These are phyloP conservation scores for Salix brachista DNA, from an alignment of 345 rosid genomes.

Conservation along the genomic window DNA sequence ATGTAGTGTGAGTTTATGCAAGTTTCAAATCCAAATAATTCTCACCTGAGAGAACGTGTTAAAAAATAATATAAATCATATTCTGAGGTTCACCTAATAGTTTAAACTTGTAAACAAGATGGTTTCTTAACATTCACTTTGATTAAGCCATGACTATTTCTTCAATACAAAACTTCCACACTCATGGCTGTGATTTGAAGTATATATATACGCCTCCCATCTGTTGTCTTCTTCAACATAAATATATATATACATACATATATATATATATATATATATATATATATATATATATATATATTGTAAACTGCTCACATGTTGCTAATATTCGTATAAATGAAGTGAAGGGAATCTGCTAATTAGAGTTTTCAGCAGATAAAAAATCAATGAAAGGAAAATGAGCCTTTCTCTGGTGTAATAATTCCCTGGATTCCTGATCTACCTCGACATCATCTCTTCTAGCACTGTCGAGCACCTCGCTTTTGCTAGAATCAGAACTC, in stretches of 20 bases:
- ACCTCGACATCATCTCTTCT: constrained; percentile 51
- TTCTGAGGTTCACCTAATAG: accelerated
- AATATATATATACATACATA: no score
- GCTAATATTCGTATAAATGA: not conserved
- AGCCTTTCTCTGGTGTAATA: constrained; percentile 14
- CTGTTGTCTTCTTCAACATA: not conserved
- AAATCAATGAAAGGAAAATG: constrained; percentile 53
- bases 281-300: not conserved
- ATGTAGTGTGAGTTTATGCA: no score
- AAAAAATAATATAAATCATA: no score
- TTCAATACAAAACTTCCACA: no score
- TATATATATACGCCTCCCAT: no score
- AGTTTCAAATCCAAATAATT: no score
- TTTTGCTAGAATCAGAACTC: constrained; percentile 44
- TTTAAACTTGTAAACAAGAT: no score
- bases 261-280: no score
- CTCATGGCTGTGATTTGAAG: no score
- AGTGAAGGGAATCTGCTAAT: not conserved
- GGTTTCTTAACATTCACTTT: no score
- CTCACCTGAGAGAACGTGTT: no score
- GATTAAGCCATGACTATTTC: no score
- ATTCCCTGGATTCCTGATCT: constrained; percentile 36
- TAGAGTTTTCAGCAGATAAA: constrained; percentile 42
- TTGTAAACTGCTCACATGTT: not conserved
- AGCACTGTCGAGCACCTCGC: constrained; percentile 44